These are phyloP conservation scores for Stephania cephalantha DNA, from an alignment of 164 flowering plant species.

Conservation along the genomic window DNA sequence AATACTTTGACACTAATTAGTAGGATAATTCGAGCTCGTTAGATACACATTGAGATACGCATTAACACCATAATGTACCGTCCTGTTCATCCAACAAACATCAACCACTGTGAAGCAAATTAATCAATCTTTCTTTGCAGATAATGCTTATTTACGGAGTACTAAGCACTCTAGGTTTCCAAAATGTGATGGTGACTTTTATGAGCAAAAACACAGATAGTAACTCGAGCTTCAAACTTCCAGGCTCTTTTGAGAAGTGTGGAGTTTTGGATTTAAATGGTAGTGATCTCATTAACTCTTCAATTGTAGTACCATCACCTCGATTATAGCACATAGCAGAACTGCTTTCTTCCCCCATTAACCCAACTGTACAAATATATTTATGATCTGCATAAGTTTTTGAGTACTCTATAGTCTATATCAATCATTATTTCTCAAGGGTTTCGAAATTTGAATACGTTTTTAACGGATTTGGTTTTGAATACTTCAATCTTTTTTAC, in stretches of 20 bases:
- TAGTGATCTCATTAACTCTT: not conserved
- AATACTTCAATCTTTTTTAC: no score
- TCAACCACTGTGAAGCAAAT: no score
- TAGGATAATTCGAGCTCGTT: no score
- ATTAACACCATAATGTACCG: no score
- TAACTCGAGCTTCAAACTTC: not conserved
- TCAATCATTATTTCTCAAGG: not conserved
- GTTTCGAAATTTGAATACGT: not conserved
- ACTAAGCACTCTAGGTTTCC: not conserved
- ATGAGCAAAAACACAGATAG: not conserved
- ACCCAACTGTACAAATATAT: no score
- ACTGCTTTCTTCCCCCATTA: not conserved
- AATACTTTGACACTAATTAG: no score
- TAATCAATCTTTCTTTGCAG: no score
- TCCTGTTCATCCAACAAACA: no score
- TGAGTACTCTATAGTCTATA: no score
- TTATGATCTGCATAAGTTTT: no score
- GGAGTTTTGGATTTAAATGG: not conserved
- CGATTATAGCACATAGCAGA: not conserved
- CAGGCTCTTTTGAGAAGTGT: not conserved
- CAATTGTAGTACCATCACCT: not conserved
- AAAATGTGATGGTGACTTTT: not conserved
- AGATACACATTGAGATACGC: no score
- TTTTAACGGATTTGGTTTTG: not conserved
- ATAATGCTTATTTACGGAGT: not conserved